These are phyloP conservation scores for Alternaria angustiovoidea DNA, from an alignment of 2,329 filamentous ascomycete species.

Conservation along the genomic window DNA sequence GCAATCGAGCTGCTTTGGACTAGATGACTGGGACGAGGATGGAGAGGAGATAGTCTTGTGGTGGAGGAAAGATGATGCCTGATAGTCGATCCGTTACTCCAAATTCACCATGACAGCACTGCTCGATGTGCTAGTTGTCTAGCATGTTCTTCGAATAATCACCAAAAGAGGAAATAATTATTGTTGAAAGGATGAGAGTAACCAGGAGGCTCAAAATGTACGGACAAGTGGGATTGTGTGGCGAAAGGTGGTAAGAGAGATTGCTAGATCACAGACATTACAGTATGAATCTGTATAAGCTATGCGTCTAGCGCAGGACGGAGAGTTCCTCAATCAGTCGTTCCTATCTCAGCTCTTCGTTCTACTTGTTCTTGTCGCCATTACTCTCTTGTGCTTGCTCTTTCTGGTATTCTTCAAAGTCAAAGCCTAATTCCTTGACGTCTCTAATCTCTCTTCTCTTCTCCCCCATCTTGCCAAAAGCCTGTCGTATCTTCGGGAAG, in stretches of 20 bases:
- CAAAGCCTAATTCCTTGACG: slow-evolving; percentile 76
- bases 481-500: slow-evolving; percentile 73
- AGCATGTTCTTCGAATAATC: not conserved
- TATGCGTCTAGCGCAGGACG: not conserved
- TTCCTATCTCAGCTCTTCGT: not conserved
- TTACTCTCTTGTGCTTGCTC: not conserved
- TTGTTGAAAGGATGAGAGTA: not conserved
- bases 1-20: not conserved
- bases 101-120: not conserved
- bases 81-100: not conserved
- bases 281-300: not conserved
- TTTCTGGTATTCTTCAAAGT: slow-evolving; percentile 55
- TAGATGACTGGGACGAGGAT: not conserved
- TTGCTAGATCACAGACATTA: not conserved
- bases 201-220: not conserved
- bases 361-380: not conserved
- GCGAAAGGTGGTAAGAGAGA: not conserved
- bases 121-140: not conserved
- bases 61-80: not conserved
- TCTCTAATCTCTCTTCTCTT: slow-evolving; percentile 64
- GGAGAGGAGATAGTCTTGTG: not conserved
- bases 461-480: slow-evolving; percentile 73
- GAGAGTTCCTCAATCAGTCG: not conserved
- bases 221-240: not conserved
- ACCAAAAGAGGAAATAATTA: not conserved